phyloP scores from a whole-genome alignment of 2,329 filamentous ascomycete species.

The Arthrobotrys entomopaga region DNA sequence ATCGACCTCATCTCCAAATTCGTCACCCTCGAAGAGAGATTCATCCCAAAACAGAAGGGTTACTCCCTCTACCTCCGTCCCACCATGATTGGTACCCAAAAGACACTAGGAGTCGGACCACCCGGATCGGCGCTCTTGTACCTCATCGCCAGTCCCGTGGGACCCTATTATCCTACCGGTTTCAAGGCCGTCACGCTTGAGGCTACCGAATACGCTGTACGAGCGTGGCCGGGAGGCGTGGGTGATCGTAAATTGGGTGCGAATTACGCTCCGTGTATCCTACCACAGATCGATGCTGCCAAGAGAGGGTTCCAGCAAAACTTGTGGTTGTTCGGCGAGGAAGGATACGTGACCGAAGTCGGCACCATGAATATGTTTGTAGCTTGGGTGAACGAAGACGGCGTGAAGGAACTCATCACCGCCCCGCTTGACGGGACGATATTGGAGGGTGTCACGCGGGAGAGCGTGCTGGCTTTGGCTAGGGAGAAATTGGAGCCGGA shows the following conservation, averaged over 20 bases:
- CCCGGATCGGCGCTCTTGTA: constrained; percentile 91
- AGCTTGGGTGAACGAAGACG: constrained; percentile 83
- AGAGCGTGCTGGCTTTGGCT: constrained; percentile 87
- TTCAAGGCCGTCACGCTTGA: constrained; percentile 97
- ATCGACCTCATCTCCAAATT: constrained; percentile 84
- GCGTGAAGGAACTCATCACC: constrained; percentile 91
- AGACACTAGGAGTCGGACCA: constrained; percentile 90
- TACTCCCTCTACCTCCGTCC: constrained; percentile 96
- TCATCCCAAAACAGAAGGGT: constrained; percentile 85
- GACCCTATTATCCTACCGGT: constrained; percentile 96
- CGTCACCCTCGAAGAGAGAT: constrained; percentile 82
- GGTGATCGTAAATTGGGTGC: constrained; percentile 98
- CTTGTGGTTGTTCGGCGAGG: constrained; percentile 94
- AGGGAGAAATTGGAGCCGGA: constrained; percentile 82
- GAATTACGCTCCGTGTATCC: constrained; percentile 98
- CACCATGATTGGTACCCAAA: constrained; percentile 96
- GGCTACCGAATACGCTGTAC: constrained; percentile 94
- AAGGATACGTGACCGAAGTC: constrained; percentile 95
- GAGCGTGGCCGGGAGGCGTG: constrained; percentile 96
- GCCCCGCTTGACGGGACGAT: constrained; percentile 96
- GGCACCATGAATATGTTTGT: constrained; percentile 99
- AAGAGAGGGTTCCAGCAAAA: constrained; percentile 97
- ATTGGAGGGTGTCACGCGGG: constrained; percentile 90
- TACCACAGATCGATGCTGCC: constrained; percentile 93
- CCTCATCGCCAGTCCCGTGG: constrained; percentile 94